These are phyloP conservation scores for Orbilia quercus DNA, from an alignment of 2,329 filamentous ascomycete genomes.

Conservation along the genomic window DNA sequence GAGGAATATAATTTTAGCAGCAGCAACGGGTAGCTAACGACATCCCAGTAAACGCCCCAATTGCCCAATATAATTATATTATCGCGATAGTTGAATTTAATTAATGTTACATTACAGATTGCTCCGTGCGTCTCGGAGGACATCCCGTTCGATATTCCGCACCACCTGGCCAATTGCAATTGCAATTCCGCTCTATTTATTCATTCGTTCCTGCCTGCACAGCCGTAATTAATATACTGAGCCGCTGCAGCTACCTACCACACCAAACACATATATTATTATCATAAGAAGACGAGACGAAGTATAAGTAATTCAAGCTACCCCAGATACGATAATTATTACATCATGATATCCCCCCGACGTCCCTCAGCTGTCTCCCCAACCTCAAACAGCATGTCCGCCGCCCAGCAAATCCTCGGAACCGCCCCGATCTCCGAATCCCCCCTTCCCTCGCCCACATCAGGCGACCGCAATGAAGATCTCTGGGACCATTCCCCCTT, in stretches of 20 bases:
- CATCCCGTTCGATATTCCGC: neutral
- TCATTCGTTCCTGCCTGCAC: slow-evolving; percentile 1
- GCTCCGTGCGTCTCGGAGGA: slow-evolving; percentile 12
- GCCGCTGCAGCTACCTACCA: too few species aligned
- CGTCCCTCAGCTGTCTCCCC: slow-evolving; percentile 49
- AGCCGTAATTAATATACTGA: neutral
- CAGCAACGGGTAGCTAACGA: neutral
- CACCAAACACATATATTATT: too few species aligned
- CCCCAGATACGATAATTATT: slow-evolving; percentile 6
- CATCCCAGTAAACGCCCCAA: too few species aligned
- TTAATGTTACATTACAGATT: slow-evolving; percentile 14
- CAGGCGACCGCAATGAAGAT: slow-evolving; percentile 45
- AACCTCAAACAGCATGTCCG: slow-evolving; percentile 48
- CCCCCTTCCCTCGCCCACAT: slow-evolving; percentile 40
- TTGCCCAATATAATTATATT: too few species aligned
- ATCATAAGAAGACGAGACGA: too few species aligned
- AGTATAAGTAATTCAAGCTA: slow-evolving; percentile 5
- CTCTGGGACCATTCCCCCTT: slow-evolving; percentile 46
- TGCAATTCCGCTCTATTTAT: neutral
- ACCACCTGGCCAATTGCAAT: neutral
- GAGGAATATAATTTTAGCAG: neutral
- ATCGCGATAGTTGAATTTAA: too few species aligned
- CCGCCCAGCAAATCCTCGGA: slow-evolving; percentile 48
- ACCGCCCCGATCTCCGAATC: slow-evolving; percentile 46
- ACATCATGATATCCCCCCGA: slow-evolving; percentile 55